A percentile compares a stretch with the other conserved stretches of the same genome.
phyloP scores from a whole-genome alignment of 805 yeast genomes.

The Metschnikowia dekortorum region DNA sequence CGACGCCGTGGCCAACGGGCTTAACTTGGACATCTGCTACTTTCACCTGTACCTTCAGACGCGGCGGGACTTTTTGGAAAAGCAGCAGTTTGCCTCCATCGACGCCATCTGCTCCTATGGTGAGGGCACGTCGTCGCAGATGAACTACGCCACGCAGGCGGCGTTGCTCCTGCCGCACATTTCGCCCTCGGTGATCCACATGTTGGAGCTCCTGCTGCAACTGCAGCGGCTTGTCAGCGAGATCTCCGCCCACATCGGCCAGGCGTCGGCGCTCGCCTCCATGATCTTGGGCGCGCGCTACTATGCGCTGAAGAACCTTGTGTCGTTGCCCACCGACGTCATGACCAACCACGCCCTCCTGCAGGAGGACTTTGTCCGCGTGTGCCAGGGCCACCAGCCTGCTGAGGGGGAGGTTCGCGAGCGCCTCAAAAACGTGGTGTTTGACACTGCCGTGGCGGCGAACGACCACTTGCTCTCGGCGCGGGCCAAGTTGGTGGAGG shows the following conservation, averaged over 20 bases:
- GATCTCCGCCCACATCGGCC: slow-evolving; percentile 77
- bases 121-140: slow-evolving; percentile 73
- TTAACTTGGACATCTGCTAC: slow-evolving; percentile 49
- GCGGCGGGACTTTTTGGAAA: slow-evolving; percentile 48
- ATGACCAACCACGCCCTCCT: slow-evolving; percentile 51
- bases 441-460: slow-evolving; percentile 67
- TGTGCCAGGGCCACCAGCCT: slow-evolving; percentile 40
- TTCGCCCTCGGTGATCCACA: slow-evolving; percentile 50
- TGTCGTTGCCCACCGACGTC: slow-evolving; percentile 60
- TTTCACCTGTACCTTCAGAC: slow-evolving; percentile 60
- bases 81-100: slow-evolving; percentile 41
- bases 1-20: slow-evolving; percentile 45
- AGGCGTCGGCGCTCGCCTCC: slow-evolving; percentile 68
- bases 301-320: slow-evolving; percentile 50
- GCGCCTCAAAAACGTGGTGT: slow-evolving; percentile 54
- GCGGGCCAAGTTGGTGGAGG: slow-evolving; percentile 44
- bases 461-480: slow-evolving; percentile 78
- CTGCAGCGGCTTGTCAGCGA: slow-evolving; percentile 49
- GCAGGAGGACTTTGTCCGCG: slow-evolving; percentile 58
- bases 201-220: slow-evolving; percentile 43
- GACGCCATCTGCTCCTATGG: slow-evolving; percentile 71
- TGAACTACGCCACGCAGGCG: slow-evolving; percentile 63
- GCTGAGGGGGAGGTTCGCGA: slow-evolving; percentile 26
- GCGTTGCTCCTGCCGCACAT: slow-evolving; percentile 52
- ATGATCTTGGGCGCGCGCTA: slow-evolving; percentile 56